Evolutionary conservation across 306 rosid genomes (phyloP), one percentile per base, ranked within the genome.

Genomic region (Astragalus glycyphyllos): DNA sequence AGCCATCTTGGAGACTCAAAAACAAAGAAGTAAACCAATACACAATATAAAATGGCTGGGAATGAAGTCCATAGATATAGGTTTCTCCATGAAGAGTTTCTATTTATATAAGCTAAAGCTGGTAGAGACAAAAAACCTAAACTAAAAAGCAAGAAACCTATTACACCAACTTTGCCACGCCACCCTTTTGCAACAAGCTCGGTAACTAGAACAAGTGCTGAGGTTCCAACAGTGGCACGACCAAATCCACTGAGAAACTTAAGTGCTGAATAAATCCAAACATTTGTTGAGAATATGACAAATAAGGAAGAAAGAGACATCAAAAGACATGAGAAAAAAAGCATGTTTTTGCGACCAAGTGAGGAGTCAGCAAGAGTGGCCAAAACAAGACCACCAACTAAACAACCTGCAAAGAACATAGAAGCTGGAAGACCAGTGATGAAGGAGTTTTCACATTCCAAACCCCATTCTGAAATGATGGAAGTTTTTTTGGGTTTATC

Each of bases 1-100:
- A 64, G 69, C 69, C 69, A 64, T 45, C 69, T 64, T 44, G 69
- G 69, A 64, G 69, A 64, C 12, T 61, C 69, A 7, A 7, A 4
- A 7, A 41, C 46, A 41, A 41, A 7, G 9, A 45, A 65, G 29
- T 65, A n/a, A 6, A 65, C 41, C 8, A 65, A 26, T 26, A 6
- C 16, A 14, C 70, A 23, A 4, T 65, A 65, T 8, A 65, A 45
- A 65, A 65, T 65, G 3, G 41, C 38, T 6, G 56, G 56, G 29
- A 65, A 3, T 1, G 70, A 65, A 65, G 20, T 65, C 54, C 49
- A 45, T 45, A 65, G 6, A 7, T 65, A 65, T 7, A 65, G 40
- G n/a, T 65, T 65, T n/a, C 70, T 65, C 70, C 70, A 65, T 23
- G 69, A 64, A 20, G 6, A 26, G 0, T 10, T 16, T 44, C 20